Base-by-base conservation (phyloP, 2,329 filamentous ascomycete species). In the Dactylonectria macrodidyma region DNA sequence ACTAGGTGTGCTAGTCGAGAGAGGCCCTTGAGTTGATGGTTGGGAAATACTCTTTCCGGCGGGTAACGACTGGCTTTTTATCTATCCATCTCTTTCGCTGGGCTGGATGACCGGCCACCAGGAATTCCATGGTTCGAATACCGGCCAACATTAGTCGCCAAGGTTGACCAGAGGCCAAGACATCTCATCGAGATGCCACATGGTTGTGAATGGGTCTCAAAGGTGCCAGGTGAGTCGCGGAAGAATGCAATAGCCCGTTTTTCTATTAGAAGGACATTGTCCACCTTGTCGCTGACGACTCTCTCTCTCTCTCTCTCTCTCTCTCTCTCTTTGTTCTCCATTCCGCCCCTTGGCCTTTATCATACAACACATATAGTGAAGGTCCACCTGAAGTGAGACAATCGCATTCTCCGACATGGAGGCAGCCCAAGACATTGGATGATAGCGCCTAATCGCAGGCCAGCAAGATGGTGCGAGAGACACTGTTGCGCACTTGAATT, bases 161-260 rank as follows among this genome's bases (percentile, higher is more conserved):
- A 68, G 62, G 67, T 65, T 71, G 65, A 69, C 62, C 41, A 60
- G 41, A 54, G 38, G 33, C 56, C 57, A 58, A 58, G 58, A 46
- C 62, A 47, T 30, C 26, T 30, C 26, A 36, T 62, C 63, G 58
- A 75, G 69, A 76, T 72, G 73, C 73, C 74, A 76, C 66, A 70
- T 59, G 65, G 62, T 38, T 48, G 36, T 61, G 11, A 22, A 36
- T 16, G 38, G 56, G 62, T 73, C 58, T 59, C 66, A 67, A 57
- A 67, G 64, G 47, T 30, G 26, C 24, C 54, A 44, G n/a, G 48
- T 51, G 26, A n/a, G 50, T 30, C 34, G 22, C 34, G 30, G 41
- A 62, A 73, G 62, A 76, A 76, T 75, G 69, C 64, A 70, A 75
- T 75, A 59, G 24, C 65, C 56, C 44, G 52, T 11, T 47, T 58